Evolutionary conservation across 2,329 filamentous ascomycete species (phyloP).

Genomic region (Alternaria tenuissima): DNA sequence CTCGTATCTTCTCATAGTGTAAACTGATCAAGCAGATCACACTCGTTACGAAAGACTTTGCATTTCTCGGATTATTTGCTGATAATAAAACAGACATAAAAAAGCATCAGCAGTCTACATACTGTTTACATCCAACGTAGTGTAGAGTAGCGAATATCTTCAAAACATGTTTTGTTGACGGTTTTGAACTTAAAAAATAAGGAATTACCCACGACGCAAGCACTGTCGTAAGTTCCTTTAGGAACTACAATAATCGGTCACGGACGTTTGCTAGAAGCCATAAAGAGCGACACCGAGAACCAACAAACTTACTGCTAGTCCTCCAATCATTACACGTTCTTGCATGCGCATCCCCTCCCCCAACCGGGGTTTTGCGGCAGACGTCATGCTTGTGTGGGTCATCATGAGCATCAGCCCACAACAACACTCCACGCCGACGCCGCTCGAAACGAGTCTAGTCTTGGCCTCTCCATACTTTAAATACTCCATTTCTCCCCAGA

Average conservation of each 20-base stretch:
- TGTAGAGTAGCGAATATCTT: too few species aligned
- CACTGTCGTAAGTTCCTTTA: neutral
- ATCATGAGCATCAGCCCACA: conserved; percentile 20
- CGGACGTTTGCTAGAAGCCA: neutral
- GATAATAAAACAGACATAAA: too few species aligned
- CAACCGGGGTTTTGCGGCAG: conserved; percentile 22
- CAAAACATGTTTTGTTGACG: neutral
- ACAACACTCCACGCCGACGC: conserved; percentile 14
- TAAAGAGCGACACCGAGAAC: neutral
- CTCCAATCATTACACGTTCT: neutral
- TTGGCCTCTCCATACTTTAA: conserved; percentile 16
- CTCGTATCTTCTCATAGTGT: neutral
- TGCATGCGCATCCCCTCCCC: conserved; percentile 7
- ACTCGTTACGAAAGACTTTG: neutral
- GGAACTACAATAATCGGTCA: neutral
- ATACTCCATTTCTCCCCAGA: conserved; percentile 13
- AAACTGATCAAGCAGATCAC: neutral
- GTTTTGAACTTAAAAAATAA: neutral
- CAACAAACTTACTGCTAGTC: neutral
- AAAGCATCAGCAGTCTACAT: neutral
- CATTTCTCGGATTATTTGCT: neutral
- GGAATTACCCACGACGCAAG: neutral
- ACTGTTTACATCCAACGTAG: neutral
- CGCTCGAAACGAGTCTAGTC: conserved; percentile 19
- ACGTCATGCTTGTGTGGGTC: conserved; percentile 27